Evolutionary conservation across 1,139 yeast species (phyloP).

Genomic region (Taphrina flavorubra): DNA sequence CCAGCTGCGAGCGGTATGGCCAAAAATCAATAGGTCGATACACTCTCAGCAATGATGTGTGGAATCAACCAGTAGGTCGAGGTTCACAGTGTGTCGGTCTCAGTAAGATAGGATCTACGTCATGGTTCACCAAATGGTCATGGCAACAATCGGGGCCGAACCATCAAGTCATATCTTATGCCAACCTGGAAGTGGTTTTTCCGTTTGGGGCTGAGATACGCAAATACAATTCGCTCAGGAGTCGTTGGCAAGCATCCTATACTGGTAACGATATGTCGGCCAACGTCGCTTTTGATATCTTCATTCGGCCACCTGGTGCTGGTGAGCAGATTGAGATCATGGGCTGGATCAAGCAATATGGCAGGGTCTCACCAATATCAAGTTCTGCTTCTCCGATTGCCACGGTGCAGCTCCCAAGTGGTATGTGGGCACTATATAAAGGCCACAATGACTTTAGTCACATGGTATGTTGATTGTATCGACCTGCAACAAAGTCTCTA

Average conservation of each 20-base stretch:
- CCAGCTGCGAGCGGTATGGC: constrained; percentile 5
- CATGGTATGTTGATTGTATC: not conserved
- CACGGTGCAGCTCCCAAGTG: not conserved
- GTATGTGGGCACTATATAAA: not conserved
- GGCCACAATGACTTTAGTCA: constrained; percentile 2
- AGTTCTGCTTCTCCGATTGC: constrained; percentile 2
- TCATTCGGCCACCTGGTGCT: not conserved
- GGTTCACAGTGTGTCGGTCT: constrained; percentile 16
- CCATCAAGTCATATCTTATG: constrained; percentile 16
- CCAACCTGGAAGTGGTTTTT: constrained; percentile 2
- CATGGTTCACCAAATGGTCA: constrained; percentile 17
- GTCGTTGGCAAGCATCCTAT: constrained; percentile 1
- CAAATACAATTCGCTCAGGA: not conserved
- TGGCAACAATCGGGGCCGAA: constrained; percentile 1
- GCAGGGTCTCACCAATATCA: constrained; percentile 7
- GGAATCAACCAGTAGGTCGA: constrained; percentile 5
- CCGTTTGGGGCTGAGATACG: not conserved
- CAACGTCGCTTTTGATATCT: constrained; percentile 23
- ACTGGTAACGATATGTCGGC: not conserved
- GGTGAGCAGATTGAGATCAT: constrained; percentile 11
- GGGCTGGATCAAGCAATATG: constrained; percentile 1
- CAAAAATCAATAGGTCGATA: not conserved
- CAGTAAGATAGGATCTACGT: not conserved
- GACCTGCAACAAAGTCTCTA: not conserved
- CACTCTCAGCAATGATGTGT: constrained; percentile 13